Base-by-base conservation (phyloP, 148 eudicot species). In the Dysphania ambrosioides region DNA sequence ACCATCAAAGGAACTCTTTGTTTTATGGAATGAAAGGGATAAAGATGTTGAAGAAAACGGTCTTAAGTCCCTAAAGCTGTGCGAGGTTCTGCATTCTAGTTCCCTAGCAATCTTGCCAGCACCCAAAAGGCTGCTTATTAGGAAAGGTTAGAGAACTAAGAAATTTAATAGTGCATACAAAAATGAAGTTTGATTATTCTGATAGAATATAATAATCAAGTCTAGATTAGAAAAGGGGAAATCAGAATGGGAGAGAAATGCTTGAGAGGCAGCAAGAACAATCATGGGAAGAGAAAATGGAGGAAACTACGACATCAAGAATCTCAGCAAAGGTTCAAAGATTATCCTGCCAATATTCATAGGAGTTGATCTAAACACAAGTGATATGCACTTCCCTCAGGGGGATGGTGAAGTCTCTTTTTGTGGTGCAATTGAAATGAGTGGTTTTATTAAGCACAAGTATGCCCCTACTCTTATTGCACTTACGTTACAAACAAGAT, bases 351-450 rank as follows among this genome's bases (percentile, higher is more conserved):
- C 98, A 0, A 97, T 94, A 55, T 94, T 91, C 76, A 91, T 94
- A 2, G 98, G 98, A 62, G 98, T 93, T 44, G 92, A 94, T 78
- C 82, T 94, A 23, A 94, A 96, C 78, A 90, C 97, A 2, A 97
- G 98, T 6, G 98, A 92, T 75, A 94, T 94, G 98, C 98, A 92
- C 86, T 92, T 94, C 71, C 92, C 98, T 72, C 97, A 94, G 78
- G 98, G 97, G 5, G 97, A 94, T 51, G 98, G 98, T 47, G 98
- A 94, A 83, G 87, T 92, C 42, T 76, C 96, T 16, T 92, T 94
- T 85, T 94, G 98, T 70, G 98, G 97, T 13, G 98, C 98, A 5
- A 94, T 94, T 36, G 97, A 94, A 86, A 94, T 94, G 98, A 94
- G 97, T 64, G 97, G 98, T 21, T 92, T 92, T 80, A 89, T 94